These are phyloP conservation scores for Solanum piurae DNA, from an alignment of 257 asterid genomes.

Conservation along the genomic window DNA sequence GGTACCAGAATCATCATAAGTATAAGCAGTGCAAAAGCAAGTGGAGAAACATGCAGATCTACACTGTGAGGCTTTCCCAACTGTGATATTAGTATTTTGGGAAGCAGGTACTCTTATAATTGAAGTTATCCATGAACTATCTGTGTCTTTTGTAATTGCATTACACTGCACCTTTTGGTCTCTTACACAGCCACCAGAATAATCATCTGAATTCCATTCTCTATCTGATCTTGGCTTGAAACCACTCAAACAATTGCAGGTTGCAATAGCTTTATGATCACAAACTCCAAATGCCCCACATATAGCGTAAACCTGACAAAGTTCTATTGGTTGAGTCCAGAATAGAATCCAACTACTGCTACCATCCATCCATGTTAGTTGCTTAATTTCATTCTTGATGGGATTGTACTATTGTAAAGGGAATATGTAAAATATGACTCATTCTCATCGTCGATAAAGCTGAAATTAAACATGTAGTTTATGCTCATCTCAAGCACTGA, in stretches of 20 bases:
- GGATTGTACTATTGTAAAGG: background rate
- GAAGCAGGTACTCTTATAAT: background rate
- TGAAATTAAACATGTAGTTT: constrained; percentile 8
- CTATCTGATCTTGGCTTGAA: constrained; percentile 4
- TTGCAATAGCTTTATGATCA: constrained; percentile 7
- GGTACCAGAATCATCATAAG: background rate
- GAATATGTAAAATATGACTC: constrained; percentile 30
- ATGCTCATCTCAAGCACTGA: constrained; percentile 23
- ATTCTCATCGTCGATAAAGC: constrained; percentile 8
- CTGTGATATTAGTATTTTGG: background rate
- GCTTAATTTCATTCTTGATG: background rate
- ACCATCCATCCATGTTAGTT: background rate
- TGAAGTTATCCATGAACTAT: background rate
- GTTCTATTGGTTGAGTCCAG: constrained; percentile 33
- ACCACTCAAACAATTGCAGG: constrained; percentile 29
- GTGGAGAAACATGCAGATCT: background rate
- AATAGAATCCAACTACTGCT: constrained; percentile 20
- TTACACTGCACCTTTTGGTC: background rate
- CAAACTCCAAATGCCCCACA: constrained; percentile 41
- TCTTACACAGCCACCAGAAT: constrained; percentile 16
- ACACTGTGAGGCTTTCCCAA: background rate
- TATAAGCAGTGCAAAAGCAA: background rate
- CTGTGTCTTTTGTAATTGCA: background rate
- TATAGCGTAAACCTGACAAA: constrained; percentile 32
- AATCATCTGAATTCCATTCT: constrained; percentile 26